Conservation (phyloP, 192 early-diverging fungal species). For the Backusella tarrabulga region DNA sequence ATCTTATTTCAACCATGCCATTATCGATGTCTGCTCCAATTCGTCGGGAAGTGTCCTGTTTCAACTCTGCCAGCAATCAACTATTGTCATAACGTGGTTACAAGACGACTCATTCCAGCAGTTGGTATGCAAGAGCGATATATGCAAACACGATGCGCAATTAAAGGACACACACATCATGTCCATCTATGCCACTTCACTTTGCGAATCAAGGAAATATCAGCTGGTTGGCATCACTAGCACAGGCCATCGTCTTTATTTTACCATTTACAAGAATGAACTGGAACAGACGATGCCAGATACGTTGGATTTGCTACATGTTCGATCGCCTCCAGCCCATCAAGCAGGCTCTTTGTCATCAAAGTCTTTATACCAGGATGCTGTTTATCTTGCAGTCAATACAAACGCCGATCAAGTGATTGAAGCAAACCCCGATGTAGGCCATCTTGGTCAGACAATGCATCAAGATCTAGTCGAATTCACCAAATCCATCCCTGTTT, state of each 20-base stretch:
- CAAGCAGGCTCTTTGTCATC: background rate
- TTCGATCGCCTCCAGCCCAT: conserved; percentile 57
- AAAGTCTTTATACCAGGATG: conserved; percentile 62
- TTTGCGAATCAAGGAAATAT: conserved; percentile 62
- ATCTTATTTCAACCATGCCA: conserved; percentile 59
- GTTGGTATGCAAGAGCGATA: background rate
- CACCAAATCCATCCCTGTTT: conserved; percentile 48
- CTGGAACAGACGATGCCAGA: conserved; percentile 43
- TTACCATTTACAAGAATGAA: conserved; percentile 45
- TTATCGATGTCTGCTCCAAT: conserved; percentile 68
- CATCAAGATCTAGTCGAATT: conserved; percentile 43
- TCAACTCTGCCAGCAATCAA: conserved; percentile 63
- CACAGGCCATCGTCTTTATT: conserved; percentile 75
- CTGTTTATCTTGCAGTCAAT: conserved; percentile 57
- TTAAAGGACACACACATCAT: conserved; percentile 57
- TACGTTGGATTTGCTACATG: conserved; percentile 62
- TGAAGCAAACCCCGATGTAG: conserved; percentile 56
- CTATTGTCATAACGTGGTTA: conserved; percentile 66
- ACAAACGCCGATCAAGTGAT: background rate
- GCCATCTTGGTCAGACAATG: conserved; percentile 45
- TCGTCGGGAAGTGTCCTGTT: conserved; percentile 68
- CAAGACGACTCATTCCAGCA: conserved; percentile 54
- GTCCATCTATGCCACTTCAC: conserved; percentile 68
- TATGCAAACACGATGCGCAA: conserved; percentile 40
- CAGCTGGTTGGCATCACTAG: conserved; percentile 75